Percentiles rank a stretch among this genome's conserved stretches.
These are phyloP conservation scores for Cytospora piceae DNA, from an alignment of 2,329 filamentous ascomycete species.

Conservation along the genomic window DNA sequence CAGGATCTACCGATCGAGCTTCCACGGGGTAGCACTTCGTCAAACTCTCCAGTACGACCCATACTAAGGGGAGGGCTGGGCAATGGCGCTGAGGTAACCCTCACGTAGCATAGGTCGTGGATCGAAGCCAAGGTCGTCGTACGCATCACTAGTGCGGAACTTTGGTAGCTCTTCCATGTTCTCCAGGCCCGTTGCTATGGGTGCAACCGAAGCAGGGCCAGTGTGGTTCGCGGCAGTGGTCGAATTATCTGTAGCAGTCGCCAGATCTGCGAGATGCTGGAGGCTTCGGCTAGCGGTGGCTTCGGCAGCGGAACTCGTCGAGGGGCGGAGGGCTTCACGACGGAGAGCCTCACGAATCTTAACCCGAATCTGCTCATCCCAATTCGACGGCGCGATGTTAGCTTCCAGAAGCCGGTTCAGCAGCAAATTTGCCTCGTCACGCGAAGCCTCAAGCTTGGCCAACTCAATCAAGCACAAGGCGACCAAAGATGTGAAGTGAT, in stretches of 20 bases:
- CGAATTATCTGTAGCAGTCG: conserved; percentile 46
- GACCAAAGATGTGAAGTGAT: conserved; percentile 66
- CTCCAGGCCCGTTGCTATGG: conserved; percentile 3
- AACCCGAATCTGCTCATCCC: conserved; percentile 60
- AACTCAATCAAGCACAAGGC: conserved; percentile 66
- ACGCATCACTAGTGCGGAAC: conserved; percentile 37
- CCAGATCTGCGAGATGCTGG: conserved; percentile 64
- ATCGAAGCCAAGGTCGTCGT: conserved; percentile 49
- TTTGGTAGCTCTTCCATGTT: conserved; percentile 12
- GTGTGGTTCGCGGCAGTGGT: conserved; percentile 35
- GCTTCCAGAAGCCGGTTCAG: conserved; percentile 61
- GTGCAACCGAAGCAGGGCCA: not conserved
- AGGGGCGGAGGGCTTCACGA: conserved; percentile 44
- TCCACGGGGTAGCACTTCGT: not conserved
- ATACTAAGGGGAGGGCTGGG: conserved; percentile 19
- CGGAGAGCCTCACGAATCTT: conserved; percentile 51
- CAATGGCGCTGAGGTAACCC: conserved; percentile 43
- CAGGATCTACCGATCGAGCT: not conserved
- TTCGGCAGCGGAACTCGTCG: conserved; percentile 44
- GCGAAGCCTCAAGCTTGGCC: conserved; percentile 56
- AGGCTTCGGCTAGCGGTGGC: conserved; percentile 56
- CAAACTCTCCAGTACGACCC: not conserved
- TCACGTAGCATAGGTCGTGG: conserved; percentile 43
- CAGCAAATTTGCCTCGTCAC: conserved; percentile 59
- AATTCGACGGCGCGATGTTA: conserved; percentile 53